A percentile compares a stretch with the other conserved stretches of the same genome.
These are phyloP conservation scores for Alternaria sp. DNA, from an alignment of 2,329 filamentous ascomycete genomes.

Conservation along the genomic window DNA sequence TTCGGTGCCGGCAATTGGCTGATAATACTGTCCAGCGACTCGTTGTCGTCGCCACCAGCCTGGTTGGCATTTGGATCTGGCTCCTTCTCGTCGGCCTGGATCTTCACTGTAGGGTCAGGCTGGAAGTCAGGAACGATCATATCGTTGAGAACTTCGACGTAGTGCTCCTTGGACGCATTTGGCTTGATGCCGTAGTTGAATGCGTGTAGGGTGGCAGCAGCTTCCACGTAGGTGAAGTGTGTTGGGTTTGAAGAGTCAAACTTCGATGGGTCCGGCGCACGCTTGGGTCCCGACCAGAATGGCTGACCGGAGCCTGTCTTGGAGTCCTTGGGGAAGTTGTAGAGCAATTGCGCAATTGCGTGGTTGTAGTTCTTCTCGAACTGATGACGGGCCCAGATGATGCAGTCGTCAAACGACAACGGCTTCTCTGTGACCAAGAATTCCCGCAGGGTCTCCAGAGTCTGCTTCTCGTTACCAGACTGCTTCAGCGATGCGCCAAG, in stretches of 20 bases:
- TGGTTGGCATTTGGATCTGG: conserved; percentile 83
- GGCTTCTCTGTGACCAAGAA: conserved; percentile 92
- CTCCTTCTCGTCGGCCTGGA: conserved; percentile 94
- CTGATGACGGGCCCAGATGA: conserved; percentile 89
- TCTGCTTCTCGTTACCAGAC: conserved; percentile 92
- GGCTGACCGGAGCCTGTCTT: conserved; percentile 84
- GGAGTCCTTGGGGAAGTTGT: conserved; percentile 96
- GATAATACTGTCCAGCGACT: conserved; percentile 76
- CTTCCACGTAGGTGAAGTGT: conserved; percentile 85
- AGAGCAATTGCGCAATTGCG: conserved; percentile 90
- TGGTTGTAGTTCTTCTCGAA: conserved; percentile 99
- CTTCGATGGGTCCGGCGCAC: conserved; percentile 87
- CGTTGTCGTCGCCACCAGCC: conserved; percentile 70
- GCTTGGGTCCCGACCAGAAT: conserved; percentile 99
- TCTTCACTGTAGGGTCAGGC: conserved; percentile 89
- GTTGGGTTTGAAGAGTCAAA: conserved; percentile 86
- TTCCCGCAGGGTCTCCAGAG: conserved; percentile 86
- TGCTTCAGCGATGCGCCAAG: conserved; percentile 87
- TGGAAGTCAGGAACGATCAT: conserved; percentile 96
- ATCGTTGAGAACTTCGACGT: conserved; percentile 80
- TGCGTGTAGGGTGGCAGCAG: conserved; percentile 89
- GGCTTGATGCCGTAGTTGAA: conserved; percentile 98
- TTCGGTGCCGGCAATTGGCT: conserved; percentile 78
- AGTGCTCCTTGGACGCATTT: conserved; percentile 74
- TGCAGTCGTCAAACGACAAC: conserved; percentile 91